Percentiles rank a stretch among this genome's conserved stretches.
phyloP scores from a whole-genome alignment of 768 basidiomycete species.

The Naematelia aurantialba region DNA sequence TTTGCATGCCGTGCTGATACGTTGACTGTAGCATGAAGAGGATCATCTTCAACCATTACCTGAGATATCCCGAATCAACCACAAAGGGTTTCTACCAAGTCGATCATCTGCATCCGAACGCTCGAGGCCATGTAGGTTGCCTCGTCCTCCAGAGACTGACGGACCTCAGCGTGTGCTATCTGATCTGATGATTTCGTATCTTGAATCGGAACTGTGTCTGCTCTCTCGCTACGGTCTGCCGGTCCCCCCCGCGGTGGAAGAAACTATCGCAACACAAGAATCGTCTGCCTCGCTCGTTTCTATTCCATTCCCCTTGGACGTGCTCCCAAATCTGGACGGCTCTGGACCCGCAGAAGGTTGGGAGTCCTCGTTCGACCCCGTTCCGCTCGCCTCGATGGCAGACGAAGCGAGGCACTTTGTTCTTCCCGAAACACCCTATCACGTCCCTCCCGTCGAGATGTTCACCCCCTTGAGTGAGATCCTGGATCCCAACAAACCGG shows the following conservation, averaged over 20 bases:
- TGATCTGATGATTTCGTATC: conserved; percentile 39
- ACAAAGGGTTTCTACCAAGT: conserved; percentile 38
- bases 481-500: conserved; percentile 28
- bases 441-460: conserved; percentile 28
- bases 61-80: conserved; percentile 39
- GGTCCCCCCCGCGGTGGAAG: conserved; percentile 9
- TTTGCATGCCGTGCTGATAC: not conserved
- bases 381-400: conserved; percentile 20
- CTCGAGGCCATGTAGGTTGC: conserved; percentile 42
- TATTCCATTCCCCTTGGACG: conserved; percentile 37
- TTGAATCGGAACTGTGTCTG: conserved; percentile 45
- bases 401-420: conserved; percentile 37
- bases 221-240: conserved; percentile 36
- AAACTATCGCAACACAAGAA: conserved; percentile 26
- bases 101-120: conserved; percentile 46
- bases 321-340: conserved; percentile 25
- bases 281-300: conserved; percentile 29
- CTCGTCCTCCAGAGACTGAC: not conserved
- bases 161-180: conserved; percentile 39
- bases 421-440: conserved; percentile 29
- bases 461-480: conserved; percentile 44
- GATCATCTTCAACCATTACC: conserved; percentile 43
- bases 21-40: conserved; percentile 33
- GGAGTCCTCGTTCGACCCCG: conserved; percentile 36
- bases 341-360: conserved; percentile 32